Conservation (phyloP, 768 basidiomycete species). For the Amanita fuliginea region DNA sequence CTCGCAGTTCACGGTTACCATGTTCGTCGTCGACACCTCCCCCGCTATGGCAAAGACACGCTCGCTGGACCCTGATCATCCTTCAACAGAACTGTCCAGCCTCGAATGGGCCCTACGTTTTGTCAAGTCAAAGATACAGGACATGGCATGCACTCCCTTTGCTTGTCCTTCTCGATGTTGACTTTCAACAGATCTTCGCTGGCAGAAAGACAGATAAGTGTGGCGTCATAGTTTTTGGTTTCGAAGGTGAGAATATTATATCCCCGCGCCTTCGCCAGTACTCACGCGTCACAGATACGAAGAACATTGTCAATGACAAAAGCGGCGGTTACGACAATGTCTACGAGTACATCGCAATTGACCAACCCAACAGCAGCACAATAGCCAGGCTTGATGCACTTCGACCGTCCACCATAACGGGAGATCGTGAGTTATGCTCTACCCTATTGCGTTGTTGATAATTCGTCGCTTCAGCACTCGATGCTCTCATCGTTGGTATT, state of each 20-base stretch:
- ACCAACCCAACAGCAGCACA: constrained; percentile 51
- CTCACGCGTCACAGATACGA: constrained; percentile 36
- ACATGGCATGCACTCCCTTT: constrained; percentile 47
- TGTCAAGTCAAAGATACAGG: constrained; percentile 83
- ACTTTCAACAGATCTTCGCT: constrained; percentile 61
- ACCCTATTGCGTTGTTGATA: not conserved
- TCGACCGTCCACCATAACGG: constrained; percentile 39
- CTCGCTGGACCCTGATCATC: constrained; percentile 42
- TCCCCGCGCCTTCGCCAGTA: not conserved
- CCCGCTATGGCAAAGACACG: constrained; percentile 69
- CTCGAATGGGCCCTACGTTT: constrained; percentile 79
- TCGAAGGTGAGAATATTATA: constrained; percentile 46
- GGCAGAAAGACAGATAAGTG: constrained; percentile 91
- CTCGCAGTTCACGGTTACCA: constrained; percentile 68
- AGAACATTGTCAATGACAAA: constrained; percentile 49
- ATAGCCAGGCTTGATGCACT: constrained; percentile 57
- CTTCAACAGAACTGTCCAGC: constrained; percentile 54
- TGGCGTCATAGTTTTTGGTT: constrained; percentile 83
- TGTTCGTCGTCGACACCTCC: constrained; percentile 86
- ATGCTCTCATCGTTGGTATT: constrained; percentile 78
- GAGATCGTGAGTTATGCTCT: constrained; percentile 47
- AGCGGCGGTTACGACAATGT: constrained; percentile 69
- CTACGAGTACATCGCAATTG: constrained; percentile 57
- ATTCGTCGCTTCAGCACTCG: constrained; percentile 44
- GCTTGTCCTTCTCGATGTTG: not conserved